A percentile compares a stretch with the other conserved stretches of the same genome.
phyloP scores from a whole-genome alignment of 176 grass and related monocot genomes.

The Ensete ventricosum region DNA sequence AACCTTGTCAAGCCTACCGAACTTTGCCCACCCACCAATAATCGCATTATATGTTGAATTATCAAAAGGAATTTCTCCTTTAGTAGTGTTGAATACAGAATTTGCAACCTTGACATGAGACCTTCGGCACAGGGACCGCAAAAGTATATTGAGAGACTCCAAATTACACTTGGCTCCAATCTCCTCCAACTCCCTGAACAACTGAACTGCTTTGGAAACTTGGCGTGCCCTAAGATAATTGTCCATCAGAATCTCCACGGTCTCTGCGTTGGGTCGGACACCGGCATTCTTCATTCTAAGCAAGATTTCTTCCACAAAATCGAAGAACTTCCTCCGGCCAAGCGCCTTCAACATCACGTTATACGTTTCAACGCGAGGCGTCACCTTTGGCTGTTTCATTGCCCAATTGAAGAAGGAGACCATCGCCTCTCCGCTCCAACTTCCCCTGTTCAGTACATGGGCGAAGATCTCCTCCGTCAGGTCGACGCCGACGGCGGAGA shows the following conservation, averaged over 20 bases:
- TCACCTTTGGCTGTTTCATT: constrained; percentile 30
- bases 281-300: constrained; percentile 34
- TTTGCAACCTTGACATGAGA: constrained; percentile 58
- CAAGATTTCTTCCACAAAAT: constrained; percentile 29
- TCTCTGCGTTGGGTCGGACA: constrained; percentile 33
- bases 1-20: constrained; percentile 56
- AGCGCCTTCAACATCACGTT: constrained; percentile 64
- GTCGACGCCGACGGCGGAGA: constrained; percentile 38
- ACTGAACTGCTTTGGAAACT: constrained; percentile 49
- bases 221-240: constrained; percentile 46
- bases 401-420: constrained; percentile 66
- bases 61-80: constrained; percentile 30
- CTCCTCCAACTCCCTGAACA: constrained; percentile 45
- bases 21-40: constrained; percentile 67
- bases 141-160: constrained; percentile 39
- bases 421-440: constrained; percentile 34
- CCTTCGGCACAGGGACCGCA: constrained; percentile 47
- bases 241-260: constrained; percentile 59
- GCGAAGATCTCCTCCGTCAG: constrained; percentile 48
- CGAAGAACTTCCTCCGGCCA: constrained; percentile 71
- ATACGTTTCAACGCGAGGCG: constrained; percentile 29
- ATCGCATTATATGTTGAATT: constrained; percentile 49
- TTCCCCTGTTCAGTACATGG: constrained; percentile 39
- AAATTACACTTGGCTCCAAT: constrained; percentile 29
- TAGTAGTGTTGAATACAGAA: constrained; percentile 32